Base-by-base conservation (phyloP, 352 stramenopile species). In the Achlya hypogyna region DNA sequence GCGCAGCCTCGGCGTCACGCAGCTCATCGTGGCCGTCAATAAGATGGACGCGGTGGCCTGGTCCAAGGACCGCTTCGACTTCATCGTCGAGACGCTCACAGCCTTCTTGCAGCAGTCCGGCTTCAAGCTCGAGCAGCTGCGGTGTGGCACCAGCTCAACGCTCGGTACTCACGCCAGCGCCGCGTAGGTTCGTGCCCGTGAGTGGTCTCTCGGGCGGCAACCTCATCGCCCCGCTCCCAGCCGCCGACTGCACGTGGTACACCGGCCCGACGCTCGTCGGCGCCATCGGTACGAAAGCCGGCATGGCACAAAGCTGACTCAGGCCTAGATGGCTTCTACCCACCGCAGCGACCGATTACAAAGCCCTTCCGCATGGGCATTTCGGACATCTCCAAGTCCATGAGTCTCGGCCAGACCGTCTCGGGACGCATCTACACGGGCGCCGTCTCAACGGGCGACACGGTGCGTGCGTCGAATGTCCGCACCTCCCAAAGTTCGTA, bases 11-110 rank as follows among this genome's bases (percentile, higher is more conserved):
- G 97, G 97, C 20, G 93, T 99, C 31, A 91, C 86, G 9, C 93
- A 98, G 71, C 77, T 99, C 53, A 81, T 99, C 40, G 92, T 99
- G 16, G 96, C 93, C 0, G 78, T 99, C 42, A 99, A 99, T 78
- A 99, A 99, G 77, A 96, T 99, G 81, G 97, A 99, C 72, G 84
- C 91, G 22, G 87, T 96, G 28, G 4, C 62, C 1, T 96, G 87
- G 86, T 76, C 86, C 69, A 70, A 96, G 67, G 75, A 74, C 0
- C 81, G 88, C 14, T 96, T 95, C 53, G 74, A 91, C 32, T 78
- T 74, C 29, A 93, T 96, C 52, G 76, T 90, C 23, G 73, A 74
- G 20, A 88, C 82, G 22, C 73, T 96, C 31, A 81, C 78, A 16
- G 76, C 70, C 0, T 96, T 95, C 70, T 77, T 96, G 25, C 71